These are phyloP conservation scores for Phyllosticta citriasiana DNA, from an alignment of 2,329 filamentous ascomycete species.

Conservation along the genomic window DNA sequence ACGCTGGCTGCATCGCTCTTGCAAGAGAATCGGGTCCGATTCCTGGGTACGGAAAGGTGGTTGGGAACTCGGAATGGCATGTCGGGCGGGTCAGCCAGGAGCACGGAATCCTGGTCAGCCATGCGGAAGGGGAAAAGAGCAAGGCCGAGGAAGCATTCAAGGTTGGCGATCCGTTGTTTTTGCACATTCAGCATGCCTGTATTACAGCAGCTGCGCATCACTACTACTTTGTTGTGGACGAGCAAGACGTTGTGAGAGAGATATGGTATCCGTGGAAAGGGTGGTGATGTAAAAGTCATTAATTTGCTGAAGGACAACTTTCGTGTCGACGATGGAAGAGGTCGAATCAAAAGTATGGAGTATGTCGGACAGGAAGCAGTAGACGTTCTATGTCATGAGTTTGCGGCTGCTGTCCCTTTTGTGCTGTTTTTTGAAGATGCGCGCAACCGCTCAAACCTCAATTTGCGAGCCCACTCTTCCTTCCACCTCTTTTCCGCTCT, in stretches of 20 bases:
- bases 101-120: slow-evolving; percentile 6
- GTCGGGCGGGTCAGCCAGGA: slow-evolving; percentile 8
- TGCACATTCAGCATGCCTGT: slow-evolving; percentile 9
- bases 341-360: too few relatives aligned
- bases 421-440: background rate
- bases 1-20: slow-evolving; percentile 2
- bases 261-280: slow-evolving; percentile 10
- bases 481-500: slow-evolving; percentile 5
- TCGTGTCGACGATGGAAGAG: too few relatives aligned
- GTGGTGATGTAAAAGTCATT: background rate
- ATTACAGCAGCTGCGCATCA: slow-evolving; percentile 9
- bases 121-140: background rate
- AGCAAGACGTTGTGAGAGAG: slow-evolving; percentile 6
- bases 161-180: slow-evolving; percentile 13
- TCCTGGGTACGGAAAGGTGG: slow-evolving; percentile 2
- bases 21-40: slow-evolving; percentile 5
- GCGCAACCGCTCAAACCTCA: background rate
- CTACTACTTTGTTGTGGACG: slow-evolving; percentile 10
- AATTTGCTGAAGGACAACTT: too few relatives aligned
- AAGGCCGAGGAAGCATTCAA: slow-evolving; percentile 19
- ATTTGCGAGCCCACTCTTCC: slow-evolving; percentile 1
- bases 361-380: background rate
- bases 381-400: background rate
- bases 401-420: background rate
- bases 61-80: background rate